Evolutionary conservation across 805 yeast genomes (phyloP), one percentile per base, ranked within the genome.

Genomic region (Zygosaccharomyces pseudorouxii): DNA sequence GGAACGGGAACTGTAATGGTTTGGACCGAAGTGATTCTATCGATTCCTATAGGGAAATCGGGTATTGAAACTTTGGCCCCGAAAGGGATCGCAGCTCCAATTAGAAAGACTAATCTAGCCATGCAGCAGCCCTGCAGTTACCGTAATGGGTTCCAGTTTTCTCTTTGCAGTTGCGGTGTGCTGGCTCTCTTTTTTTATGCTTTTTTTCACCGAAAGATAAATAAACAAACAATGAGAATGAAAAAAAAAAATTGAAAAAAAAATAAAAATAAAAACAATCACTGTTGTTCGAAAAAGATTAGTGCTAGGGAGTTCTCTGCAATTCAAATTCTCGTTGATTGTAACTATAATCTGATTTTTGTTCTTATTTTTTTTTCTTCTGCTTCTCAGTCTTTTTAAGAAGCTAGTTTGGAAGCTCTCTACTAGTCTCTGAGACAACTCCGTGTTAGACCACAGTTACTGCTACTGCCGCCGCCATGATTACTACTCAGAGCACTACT

Each of bases 401-500:
- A 33, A 14, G 14, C 11, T 11, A 33, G 7, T 3, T 33, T 10
- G 6, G 19, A 10, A 14, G 11, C 7, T 33, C 37, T 14, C 37
- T 29, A 14, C 37, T 33, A 14, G n/a, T 16, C 19, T 8, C 20
- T 14, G 37, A 33, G 22, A 33, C 19, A 2, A 20, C 12, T 14
- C 11, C 4, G 16, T 19, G 20, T 6, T 33, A 14, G 7, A 16
- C 20, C 7, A 33, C 4, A 7, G 20, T 18, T 8, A 18, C 20
- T 14, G 9, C 18, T 33, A 16, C 10, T 14, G 37, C 16, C 10
- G 37, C 16, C 10, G 16, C 7, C 29, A 50, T 49, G 53, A 46
- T 53, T 10, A 43, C 47, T n/a, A 48, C 47, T 11, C 50, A 48
- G 28, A 48, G 52, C 25, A 50, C 53, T 18, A 48, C 53, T 8